A percentile compares a stretch with the other conserved stretches of the same genome.
Evolutionary conservation across 352 stramenopile species (phyloP).

Genomic region (Globisporangium echinulatum): DNA sequence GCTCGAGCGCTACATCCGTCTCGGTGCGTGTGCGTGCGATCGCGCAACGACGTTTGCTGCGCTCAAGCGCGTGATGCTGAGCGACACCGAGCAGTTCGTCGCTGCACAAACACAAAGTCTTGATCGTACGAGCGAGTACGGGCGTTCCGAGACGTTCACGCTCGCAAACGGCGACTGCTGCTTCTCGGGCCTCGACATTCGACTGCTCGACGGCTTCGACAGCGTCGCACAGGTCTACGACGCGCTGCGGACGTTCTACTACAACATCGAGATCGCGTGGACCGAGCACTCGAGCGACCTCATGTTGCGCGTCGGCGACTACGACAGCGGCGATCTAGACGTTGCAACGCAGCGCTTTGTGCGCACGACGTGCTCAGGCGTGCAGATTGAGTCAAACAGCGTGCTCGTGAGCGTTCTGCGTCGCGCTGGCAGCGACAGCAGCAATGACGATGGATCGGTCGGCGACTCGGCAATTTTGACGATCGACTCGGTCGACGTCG

Average conservation of each 20-base stretch:
- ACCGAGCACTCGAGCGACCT: conserved; percentile 24
- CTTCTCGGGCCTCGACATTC: conserved; percentile 18
- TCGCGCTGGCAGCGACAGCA: neutral
- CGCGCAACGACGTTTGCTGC: neutral
- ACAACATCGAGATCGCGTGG: conserved; percentile 14
- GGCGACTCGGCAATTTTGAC: conserved; percentile 24
- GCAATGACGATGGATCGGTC: conserved; percentile 4
- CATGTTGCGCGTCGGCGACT: conserved; percentile 28
- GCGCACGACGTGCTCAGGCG: neutral
- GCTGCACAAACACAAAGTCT: conserved; percentile 11
- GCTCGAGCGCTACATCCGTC: conserved; percentile 1
- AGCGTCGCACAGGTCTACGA: conserved; percentile 7
- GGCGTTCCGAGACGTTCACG: conserved; percentile 22
- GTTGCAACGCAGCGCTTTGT: conserved; percentile 7
- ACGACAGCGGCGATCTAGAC: conserved; percentile 4
- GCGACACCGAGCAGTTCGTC: conserved; percentile 5
- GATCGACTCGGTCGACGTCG: conserved; percentile 37
- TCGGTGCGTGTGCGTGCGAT: neutral
- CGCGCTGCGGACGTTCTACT: conserved; percentile 6
- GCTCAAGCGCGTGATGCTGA: conserved; percentile 2
- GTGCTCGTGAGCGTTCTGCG: conserved; percentile 1
- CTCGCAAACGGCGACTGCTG: conserved; percentile 20
- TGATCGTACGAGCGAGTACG: conserved; percentile 22
- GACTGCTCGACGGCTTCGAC: neutral
- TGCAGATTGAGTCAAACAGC: conserved; percentile 7